A percentile compares a stretch with the other conserved stretches of the same genome.
phyloP scores from a whole-genome alignment of 179 eudicot species.

The Silene coronaria region DNA sequence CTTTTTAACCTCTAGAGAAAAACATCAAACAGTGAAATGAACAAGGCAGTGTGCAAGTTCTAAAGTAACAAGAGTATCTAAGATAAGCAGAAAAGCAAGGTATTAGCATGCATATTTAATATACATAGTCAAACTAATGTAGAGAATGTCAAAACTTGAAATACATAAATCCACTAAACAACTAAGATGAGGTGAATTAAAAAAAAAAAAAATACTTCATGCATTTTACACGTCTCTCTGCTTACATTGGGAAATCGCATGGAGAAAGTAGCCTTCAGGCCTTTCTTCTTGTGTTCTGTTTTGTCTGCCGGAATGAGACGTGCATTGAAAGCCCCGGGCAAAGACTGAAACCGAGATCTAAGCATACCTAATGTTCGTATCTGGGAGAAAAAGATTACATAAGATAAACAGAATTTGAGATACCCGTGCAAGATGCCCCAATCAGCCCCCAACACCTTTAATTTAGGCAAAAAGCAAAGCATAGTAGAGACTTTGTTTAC shows the following conservation, averaged over 20 bases:
- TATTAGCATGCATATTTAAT: not conserved
- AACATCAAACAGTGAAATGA: not conserved
- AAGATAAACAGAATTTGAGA: not conserved
- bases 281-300: conserved; percentile 73
- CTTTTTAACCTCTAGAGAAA: not conserved
- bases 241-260: conserved; percentile 60
- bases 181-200: not conserved
- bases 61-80: not conserved
- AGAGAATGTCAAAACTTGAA: not conserved
- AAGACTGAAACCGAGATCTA: conserved; percentile 76
- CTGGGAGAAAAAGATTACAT: conserved; percentile 31
- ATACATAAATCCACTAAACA: not conserved
- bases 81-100: not conserved
- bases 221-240: not conserved
- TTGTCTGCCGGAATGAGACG: conserved; percentile 74
- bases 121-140: not conserved
- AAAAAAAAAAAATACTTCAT: not conserved
- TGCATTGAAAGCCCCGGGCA: conserved; percentile 92
- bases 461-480: not conserved
- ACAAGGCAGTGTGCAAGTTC: not conserved
- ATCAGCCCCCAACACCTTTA: not conserved
- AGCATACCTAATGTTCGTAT: conserved; percentile 95
- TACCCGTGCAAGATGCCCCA: not conserved
- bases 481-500: conserved; percentile 26
- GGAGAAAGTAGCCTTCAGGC: conserved; percentile 75